phyloP scores from a whole-genome alignment of 176 grass and related monocot genomes.

The Sorghum bicolor region DNA sequence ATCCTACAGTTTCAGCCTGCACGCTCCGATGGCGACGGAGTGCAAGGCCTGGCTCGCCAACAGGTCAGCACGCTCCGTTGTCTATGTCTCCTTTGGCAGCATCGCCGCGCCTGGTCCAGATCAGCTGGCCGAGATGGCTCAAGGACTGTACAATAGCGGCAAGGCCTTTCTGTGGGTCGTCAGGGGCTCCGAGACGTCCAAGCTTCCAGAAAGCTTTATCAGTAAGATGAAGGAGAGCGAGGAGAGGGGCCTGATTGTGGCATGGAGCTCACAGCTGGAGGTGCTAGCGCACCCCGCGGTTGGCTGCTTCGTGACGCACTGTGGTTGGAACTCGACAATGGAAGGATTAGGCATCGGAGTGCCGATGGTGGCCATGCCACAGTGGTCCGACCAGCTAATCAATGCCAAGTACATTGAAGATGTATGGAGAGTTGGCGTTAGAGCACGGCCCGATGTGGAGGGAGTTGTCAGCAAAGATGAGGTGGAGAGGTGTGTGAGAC shows the following conservation, averaged over 20 bases:
- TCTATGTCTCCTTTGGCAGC: conserved; percentile 71
- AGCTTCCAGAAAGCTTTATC: too few relatives aligned
- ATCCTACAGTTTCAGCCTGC: conserved; percentile 34
- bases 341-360: background rate
- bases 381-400: conserved; percentile 62
- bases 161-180: conserved; percentile 67
- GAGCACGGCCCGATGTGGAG: background rate
- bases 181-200: conserved; percentile 23
- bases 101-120: background rate
- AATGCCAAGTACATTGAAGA: conserved; percentile 28
- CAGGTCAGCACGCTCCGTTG: conserved; percentile 7
- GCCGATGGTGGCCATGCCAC: conserved; percentile 15
- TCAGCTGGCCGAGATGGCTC: conserved; percentile 48
- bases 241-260: conserved; percentile 19
- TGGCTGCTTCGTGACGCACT: conserved; percentile 67
- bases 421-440: background rate
- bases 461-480: background rate
- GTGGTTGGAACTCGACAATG: background rate
- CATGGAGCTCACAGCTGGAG: conserved; percentile 65
- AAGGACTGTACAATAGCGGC: conserved; percentile 15
- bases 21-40: background rate
- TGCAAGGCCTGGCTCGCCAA: conserved; percentile 31
- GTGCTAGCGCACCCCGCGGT: conserved; percentile 49
- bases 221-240: too few relatives aligned
- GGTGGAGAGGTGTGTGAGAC: background rate